These are phyloP conservation scores for Agastache rugosa DNA, from an alignment of 257 asterid species.

Conservation along the genomic window DNA sequence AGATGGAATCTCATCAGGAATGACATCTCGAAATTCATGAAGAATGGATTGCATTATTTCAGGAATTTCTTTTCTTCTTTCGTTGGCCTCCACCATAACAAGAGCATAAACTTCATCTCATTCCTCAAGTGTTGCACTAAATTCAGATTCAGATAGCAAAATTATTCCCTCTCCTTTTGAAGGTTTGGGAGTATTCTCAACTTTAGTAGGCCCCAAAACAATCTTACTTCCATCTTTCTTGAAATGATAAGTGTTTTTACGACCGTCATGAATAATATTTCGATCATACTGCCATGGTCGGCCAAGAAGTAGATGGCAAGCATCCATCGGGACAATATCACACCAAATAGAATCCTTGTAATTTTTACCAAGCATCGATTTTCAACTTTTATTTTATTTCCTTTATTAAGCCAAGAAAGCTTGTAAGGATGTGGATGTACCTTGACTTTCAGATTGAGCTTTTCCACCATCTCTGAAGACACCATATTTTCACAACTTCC, in stretches of 20 bases:
- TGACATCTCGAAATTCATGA: neutral
- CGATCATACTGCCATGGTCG: slow-evolving; percentile 28
- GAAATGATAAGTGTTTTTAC: neutral
- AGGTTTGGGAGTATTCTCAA: neutral
- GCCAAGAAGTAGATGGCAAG: neutral
- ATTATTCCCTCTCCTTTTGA: neutral
- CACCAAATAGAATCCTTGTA: slow-evolving; percentile 4
- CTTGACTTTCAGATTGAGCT: neutral
- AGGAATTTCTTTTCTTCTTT: neutral
- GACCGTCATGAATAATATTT: slow-evolving; percentile 20
- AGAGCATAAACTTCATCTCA: neutral
- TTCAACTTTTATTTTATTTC: neutral
- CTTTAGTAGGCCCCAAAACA: neutral
- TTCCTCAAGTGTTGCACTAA: neutral
- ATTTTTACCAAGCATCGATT: neutral
- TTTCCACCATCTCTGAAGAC: neutral
- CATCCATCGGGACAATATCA: slow-evolving; percentile 9
- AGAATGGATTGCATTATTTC: neutral
- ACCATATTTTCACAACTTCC: slow-evolving; percentile 17
- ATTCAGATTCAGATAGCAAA: neutral
- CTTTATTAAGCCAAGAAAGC: neutral
- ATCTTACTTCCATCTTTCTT: neutral
- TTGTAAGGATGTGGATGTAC: slow-evolving; percentile 6
- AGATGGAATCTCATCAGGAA: neutral
- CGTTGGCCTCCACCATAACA: neutral